Percentiles rank a stretch among this genome's conserved stretches.
These are phyloP conservation scores for Dendrobium chrysotoxum DNA, from an alignment of 106 monocot species.

Conservation along the genomic window DNA sequence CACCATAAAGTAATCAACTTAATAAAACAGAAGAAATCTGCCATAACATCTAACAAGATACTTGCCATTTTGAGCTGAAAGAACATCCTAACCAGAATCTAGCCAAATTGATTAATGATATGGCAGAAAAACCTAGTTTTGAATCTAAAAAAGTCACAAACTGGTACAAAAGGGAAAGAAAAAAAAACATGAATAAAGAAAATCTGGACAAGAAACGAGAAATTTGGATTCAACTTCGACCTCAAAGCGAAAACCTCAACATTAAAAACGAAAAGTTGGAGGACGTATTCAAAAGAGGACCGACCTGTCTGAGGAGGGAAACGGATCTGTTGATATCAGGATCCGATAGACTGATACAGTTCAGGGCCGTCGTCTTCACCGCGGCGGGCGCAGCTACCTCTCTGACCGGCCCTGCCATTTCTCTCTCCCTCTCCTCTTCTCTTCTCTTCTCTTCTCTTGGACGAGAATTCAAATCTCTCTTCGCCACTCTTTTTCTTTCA, in stretches of 20 bases:
- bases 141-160: background rate
- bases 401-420: background rate
- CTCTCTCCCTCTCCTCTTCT: background rate
- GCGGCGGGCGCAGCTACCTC: background rate
- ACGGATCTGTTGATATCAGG: conserved; percentile 21
- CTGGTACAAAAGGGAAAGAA: background rate
- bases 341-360: conserved; percentile 22
- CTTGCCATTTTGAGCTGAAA: background rate
- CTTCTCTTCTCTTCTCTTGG: background rate
- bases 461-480: background rate
- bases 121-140: background rate
- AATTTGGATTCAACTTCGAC: background rate
- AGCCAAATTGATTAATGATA: background rate
- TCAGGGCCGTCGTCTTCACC: conserved; percentile 10
- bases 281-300: no score
- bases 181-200: background rate
- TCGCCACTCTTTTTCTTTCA: no score
- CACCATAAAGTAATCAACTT: no score
- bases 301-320: conserved; percentile 25
- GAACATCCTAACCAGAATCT: background rate
- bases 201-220: background rate
- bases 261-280: background rate
- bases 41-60: no score
- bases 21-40: no score
- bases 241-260: background rate